phyloP scores from a whole-genome alignment of 2,329 filamentous ascomycete species.

The Alternaria burnsii region DNA sequence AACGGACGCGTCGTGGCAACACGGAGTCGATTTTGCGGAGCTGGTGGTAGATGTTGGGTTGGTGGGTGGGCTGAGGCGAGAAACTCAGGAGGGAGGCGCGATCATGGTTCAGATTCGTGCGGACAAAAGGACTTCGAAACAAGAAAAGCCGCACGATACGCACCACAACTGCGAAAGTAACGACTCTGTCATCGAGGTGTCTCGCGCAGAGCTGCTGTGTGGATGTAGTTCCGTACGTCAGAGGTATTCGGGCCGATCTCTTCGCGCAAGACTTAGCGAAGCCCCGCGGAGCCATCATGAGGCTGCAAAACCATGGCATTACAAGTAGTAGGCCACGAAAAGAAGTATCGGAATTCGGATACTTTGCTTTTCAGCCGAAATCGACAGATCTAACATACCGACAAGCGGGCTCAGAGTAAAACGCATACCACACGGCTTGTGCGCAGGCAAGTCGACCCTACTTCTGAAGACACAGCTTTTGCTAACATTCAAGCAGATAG shows the following conservation, averaged over 20 bases:
- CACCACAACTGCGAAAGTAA: neutral
- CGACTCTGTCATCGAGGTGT: neutral
- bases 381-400: neutral
- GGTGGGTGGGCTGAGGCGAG: conserved; percentile 3
- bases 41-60: conserved; percentile 4
- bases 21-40: neutral
- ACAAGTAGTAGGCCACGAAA: neutral
- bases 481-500: conserved; percentile 14
- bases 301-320: neutral
- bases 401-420: neutral
- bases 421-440: neutral
- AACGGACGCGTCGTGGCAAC: neutral
- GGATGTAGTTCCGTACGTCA: conserved; percentile 4
- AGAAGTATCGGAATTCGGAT: neutral
- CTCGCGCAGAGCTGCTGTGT: neutral
- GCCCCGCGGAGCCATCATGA: neutral
- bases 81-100: conserved; percentile 10
- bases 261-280: conserved; percentile 4
- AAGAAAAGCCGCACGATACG: neutral
- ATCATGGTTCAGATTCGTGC: conserved; percentile 2
- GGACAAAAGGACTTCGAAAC: neutral
- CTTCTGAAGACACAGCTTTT: neutral
- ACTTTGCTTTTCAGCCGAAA: no score
- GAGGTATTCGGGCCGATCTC: conserved; percentile 10
- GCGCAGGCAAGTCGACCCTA: conserved; percentile 2